phyloP scores from a whole-genome alignment of 768 basidiomycete species.

The Russula ochroleuca region DNA sequence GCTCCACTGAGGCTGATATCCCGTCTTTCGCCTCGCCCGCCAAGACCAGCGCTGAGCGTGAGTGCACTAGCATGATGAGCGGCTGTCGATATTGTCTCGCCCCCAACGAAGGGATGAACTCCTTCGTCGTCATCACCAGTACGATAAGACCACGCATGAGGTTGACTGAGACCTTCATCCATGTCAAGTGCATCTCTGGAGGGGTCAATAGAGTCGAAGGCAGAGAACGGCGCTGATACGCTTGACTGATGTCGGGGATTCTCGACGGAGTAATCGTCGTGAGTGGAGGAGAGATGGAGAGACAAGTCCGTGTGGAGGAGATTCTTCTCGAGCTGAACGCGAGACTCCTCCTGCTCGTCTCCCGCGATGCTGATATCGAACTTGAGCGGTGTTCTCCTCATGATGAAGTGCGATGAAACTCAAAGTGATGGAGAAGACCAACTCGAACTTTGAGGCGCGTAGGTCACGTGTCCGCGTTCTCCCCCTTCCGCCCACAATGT shows the following conservation, averaged over 20 bases:
- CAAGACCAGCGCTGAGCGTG: constrained; percentile 81
- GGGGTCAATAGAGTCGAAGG: constrained; percentile 58
- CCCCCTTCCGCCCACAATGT: constrained; percentile 17
- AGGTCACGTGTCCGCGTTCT: constrained; percentile 21
- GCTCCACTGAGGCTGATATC: constrained; percentile 65
- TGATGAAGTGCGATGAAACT: not conserved
- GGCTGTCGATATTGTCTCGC: constrained; percentile 72
- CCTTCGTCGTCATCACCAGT: constrained; percentile 62
- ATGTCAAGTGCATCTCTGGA: constrained; percentile 55
- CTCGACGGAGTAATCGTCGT: constrained; percentile 50
- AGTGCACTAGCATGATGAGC: constrained; percentile 88
- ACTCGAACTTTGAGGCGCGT: constrained; percentile 8
- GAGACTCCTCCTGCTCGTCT: constrained; percentile 70
- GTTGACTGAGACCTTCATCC: constrained; percentile 39
- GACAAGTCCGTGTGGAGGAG: constrained; percentile 70
- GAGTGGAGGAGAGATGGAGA: constrained; percentile 59
- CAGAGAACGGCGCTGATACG: constrained; percentile 48
- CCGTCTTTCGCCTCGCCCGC: constrained; percentile 47
- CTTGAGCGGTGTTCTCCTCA: constrained; percentile 17
- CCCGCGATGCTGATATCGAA: constrained; percentile 56
- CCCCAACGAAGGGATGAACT: constrained; percentile 55
- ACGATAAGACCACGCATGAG: constrained; percentile 38
- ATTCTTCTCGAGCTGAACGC: constrained; percentile 75
- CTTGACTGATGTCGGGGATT: constrained; percentile 65
- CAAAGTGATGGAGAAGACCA: not conserved